Percentiles rank a stretch among this genome's conserved stretches.
These are phyloP conservation scores for Triticum urartu DNA, from an alignment of 176 grass and related monocot genomes.

Conservation along the genomic window DNA sequence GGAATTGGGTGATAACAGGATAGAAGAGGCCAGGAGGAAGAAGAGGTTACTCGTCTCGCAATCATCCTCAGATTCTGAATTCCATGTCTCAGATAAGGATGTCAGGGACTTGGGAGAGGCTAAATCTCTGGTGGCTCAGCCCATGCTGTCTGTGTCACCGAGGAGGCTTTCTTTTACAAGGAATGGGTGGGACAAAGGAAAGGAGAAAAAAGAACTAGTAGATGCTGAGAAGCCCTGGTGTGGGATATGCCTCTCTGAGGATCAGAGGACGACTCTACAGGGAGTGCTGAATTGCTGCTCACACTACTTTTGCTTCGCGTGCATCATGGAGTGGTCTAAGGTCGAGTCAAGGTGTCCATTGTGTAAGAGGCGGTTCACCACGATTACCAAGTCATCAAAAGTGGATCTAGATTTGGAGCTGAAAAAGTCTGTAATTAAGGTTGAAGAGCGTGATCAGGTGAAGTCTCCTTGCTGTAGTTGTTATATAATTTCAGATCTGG, in stretches of 20 bases:
- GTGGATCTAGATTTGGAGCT: conserved; percentile 48
- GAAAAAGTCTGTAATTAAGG: conserved; percentile 62
- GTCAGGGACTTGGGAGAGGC: conserved; percentile 16
- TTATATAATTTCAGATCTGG: conserved; percentile 24
- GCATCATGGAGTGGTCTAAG: conserved; percentile 93
- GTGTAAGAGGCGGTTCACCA: conserved; percentile 84
- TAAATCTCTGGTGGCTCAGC: conserved; percentile 39
- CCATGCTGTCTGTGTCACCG: conserved; percentile 8
- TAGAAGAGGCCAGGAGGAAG: conserved; percentile 18
- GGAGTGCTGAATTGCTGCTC: conserved; percentile 80
- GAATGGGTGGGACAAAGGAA: conserved; percentile 63
- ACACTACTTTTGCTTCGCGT: conserved; percentile 89
- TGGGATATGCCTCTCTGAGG: conserved; percentile 86
- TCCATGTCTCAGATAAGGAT: conserved; percentile 66
- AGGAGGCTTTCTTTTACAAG: conserved; percentile 40
- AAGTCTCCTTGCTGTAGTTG: conserved; percentile 2
- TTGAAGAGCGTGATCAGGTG: conserved; percentile 93
- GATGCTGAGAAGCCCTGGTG: conserved; percentile 60
- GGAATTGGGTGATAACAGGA: conserved; percentile 35
- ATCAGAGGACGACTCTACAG: conserved; percentile 64
- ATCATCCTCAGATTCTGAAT: conserved; percentile 77
- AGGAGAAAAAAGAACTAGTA: conserved; percentile 47
- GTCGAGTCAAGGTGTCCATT: conserved; percentile 92
- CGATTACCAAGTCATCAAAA: conserved; percentile 78
- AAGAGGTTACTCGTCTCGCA: conserved; percentile 35